These are phyloP conservation scores for Ascochyta viciae-villosae DNA, from an alignment of 2,329 filamentous ascomycete genomes.

Conservation along the genomic window DNA sequence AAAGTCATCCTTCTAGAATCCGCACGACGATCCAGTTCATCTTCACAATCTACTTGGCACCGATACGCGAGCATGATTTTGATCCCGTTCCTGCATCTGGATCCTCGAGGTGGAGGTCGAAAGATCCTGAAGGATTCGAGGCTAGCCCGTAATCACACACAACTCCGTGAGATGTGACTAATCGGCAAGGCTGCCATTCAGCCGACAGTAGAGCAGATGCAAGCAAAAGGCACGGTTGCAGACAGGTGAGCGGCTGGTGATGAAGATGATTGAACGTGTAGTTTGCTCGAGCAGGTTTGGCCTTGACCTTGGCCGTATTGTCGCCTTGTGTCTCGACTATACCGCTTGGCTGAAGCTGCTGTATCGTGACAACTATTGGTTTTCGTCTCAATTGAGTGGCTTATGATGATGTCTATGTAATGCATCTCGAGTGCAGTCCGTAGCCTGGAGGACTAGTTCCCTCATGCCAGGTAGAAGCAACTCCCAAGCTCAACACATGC, in stretches of 20 bases:
- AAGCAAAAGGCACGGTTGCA: neutral
- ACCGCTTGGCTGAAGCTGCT: neutral
- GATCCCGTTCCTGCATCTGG: constrained; percentile 3
- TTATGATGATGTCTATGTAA: no score
- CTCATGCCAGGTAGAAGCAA: no score
- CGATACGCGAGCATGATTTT: constrained; percentile 1
- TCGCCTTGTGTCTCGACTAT: no score
- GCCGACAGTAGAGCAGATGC: neutral
- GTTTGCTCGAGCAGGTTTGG: neutral
- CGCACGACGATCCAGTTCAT: neutral
- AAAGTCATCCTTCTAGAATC: neutral
- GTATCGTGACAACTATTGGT: no score
- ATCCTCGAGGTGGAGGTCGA: neutral
- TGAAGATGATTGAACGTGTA: neutral
- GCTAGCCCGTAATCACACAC: constrained; percentile 1
- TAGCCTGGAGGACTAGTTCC: no score
- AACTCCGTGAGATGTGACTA: neutral
- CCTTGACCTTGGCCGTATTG: no score
- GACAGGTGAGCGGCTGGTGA: neutral
- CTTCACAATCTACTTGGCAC: neutral
- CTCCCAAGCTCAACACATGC: no score
- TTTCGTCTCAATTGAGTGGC: no score
- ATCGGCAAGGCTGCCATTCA: neutral
- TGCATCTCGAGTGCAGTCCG: no score
- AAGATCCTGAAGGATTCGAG: neutral